Conservation (phyloP, 495 filamentous ascomycete species). For the Tuber indicum region DNA sequence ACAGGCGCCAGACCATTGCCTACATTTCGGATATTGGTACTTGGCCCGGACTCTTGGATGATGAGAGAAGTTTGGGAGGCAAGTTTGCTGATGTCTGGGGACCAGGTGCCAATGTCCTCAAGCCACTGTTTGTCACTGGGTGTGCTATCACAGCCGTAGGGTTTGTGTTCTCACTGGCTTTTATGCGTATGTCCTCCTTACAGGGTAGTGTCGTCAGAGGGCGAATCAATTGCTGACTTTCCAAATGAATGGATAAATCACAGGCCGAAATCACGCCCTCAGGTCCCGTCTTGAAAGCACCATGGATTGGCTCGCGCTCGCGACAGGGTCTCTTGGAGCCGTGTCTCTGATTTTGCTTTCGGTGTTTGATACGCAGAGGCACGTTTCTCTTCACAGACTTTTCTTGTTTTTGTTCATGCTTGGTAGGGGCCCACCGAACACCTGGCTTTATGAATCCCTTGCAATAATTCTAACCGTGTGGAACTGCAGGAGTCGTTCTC, state of each 20-base stretch:
- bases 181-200: conserved; percentile 70
- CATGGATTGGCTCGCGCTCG: conserved; percentile 60
- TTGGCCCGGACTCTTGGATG: conserved; percentile 4
- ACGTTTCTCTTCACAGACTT: conserved; percentile 62
- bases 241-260: background rate
- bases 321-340: conserved; percentile 70
- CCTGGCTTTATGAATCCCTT: background rate
- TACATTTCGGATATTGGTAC: conserved; percentile 82
- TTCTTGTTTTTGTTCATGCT: conserved; percentile 80
- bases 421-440: conserved; percentile 45
- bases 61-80: background rate
- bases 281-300: conserved; percentile 54
- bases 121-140: conserved; percentile 83
- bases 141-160: conserved; percentile 72
- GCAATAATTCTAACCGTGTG: background rate
- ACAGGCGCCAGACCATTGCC: conserved; percentile 60
- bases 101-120: conserved; percentile 53
- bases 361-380: conserved; percentile 69
- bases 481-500: conserved; percentile 28
- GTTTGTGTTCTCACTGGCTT: conserved; percentile 71
- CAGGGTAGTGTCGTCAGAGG: conserved; percentile 64
- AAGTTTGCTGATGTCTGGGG: conserved; percentile 12
- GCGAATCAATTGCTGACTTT: conserved; percentile 39
- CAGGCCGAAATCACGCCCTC: conserved; percentile 37
- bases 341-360: conserved; percentile 71